A percentile compares a stretch with the other conserved stretches of the same genome.
Conservation (phyloP, 2,329 filamentous ascomycete species). For the Penicillium sp. region DNA sequence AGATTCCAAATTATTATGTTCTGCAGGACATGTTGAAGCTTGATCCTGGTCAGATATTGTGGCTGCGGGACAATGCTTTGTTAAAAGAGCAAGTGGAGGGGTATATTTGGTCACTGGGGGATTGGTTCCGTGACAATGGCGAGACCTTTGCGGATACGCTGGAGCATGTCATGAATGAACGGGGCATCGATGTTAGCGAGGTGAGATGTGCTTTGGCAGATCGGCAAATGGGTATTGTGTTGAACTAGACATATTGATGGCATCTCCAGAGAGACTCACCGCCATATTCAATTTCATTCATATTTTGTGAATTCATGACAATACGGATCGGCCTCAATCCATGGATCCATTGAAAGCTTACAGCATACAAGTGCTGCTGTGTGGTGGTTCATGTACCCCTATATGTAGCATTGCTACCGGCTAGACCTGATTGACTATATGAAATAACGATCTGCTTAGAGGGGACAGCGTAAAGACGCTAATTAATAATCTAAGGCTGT, state of each 20-base stretch:
- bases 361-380: too few relatives aligned
- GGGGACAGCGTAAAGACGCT: background rate
- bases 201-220: conserved; percentile 33
- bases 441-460: background rate
- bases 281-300: background rate
- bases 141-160: conserved; percentile 64
- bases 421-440: background rate
- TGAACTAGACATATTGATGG: conserved; percentile 12
- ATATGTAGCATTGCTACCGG: too few relatives aligned
- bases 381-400: too few relatives aligned
- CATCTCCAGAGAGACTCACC: background rate
- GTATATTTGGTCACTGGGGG: conserved; percentile 54
- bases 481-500: background rate
- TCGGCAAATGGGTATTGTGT: conserved; percentile 35
- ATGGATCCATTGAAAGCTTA: too few relatives aligned
- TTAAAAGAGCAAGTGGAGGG: conserved; percentile 60
- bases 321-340: background rate
- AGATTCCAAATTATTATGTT: conserved; percentile 64
- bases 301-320: background rate
- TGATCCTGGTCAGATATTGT: conserved; percentile 61
- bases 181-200: conserved; percentile 54
- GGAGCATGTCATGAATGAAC: conserved; percentile 57
- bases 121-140: conserved; percentile 66
- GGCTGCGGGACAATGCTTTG: conserved; percentile 58
- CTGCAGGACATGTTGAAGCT: conserved; percentile 67